Conservation (phyloP, 805 yeast species). For the Yamadazyma insecticola region DNA sequence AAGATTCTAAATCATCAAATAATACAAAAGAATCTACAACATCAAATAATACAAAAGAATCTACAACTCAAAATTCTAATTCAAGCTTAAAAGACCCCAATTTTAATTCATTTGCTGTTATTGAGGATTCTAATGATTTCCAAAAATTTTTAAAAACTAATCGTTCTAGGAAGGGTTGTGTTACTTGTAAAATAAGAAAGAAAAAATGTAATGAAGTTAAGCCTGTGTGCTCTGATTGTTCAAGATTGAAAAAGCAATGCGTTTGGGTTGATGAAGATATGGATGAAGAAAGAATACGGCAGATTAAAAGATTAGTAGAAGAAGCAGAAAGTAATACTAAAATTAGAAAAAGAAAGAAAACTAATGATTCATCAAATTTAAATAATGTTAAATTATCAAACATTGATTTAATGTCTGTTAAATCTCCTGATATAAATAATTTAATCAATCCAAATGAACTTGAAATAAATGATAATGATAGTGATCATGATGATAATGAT, state of each 20-base stretch:
- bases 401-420: background rate
- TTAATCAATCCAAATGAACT: conserved; percentile 1
- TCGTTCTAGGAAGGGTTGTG: conserved; percentile 54
- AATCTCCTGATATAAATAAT: conserved; percentile 7
- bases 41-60: no score
- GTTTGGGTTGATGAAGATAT: conserved; percentile 44
- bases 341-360: conserved; percentile 33
- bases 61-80: no score
- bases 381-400: no score
- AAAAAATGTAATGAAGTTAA: conserved; percentile 50
- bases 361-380: background rate
- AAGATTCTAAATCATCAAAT: no score
- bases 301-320: conserved; percentile 32
- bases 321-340: conserved; percentile 38
- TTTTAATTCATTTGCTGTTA: background rate
- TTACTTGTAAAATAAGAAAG: conserved; percentile 64
- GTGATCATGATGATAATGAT: no score
- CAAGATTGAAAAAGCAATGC: conserved; percentile 42
- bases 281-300: conserved; percentile 34
- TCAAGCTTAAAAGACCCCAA: no score
- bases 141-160: conserved; percentile 4
- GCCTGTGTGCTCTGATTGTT: conserved; percentile 50
- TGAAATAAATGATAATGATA: no score
- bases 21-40: no score
- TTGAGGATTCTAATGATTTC: conserved; percentile 1